Conservation (phyloP, 2,329 filamentous ascomycete genomes). For the Dryadomyces quercivorus region DNA sequence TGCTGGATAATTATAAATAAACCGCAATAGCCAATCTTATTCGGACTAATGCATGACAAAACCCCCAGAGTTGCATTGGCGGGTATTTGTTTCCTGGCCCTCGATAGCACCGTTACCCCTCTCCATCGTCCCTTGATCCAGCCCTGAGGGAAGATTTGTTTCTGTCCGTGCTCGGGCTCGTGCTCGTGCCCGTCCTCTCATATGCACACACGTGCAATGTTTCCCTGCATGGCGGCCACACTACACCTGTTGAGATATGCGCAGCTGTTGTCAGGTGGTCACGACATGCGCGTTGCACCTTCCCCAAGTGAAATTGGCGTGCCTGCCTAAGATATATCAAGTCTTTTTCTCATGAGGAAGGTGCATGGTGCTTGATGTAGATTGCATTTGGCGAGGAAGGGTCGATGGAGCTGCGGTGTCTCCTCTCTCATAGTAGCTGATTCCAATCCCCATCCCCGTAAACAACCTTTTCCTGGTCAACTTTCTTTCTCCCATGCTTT, state of each 20-base stretch:
- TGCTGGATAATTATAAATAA: background rate
- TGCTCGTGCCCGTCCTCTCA: too few relatives aligned
- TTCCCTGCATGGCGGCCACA: background rate
- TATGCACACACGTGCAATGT: background rate
- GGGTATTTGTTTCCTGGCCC: background rate
- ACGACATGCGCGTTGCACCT: background rate
- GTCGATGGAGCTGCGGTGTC: background rate
- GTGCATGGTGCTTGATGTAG: background rate
- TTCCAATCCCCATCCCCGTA: too few relatives aligned
- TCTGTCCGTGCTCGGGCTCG: too few relatives aligned
- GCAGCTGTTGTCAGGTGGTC: background rate
- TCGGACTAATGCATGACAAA: background rate
- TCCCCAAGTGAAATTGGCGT: background rate
- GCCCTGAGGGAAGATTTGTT: too few relatives aligned
- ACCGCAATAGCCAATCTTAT: background rate
- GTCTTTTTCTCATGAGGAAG: background rate
- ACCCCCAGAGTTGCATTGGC: background rate
- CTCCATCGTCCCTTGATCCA: too few relatives aligned
- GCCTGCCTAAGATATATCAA: background rate
- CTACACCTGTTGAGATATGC: background rate
- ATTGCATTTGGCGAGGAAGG: background rate
- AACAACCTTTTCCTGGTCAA: too few relatives aligned
- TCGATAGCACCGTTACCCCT: background rate
- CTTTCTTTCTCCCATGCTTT: too few relatives aligned
- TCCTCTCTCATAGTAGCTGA: background rate